A percentile compares a stretch with the other conserved stretches of the same genome.
Conservation (phyloP, 2,329 filamentous ascomycete genomes). For the Aspergillus sp. region DNA sequence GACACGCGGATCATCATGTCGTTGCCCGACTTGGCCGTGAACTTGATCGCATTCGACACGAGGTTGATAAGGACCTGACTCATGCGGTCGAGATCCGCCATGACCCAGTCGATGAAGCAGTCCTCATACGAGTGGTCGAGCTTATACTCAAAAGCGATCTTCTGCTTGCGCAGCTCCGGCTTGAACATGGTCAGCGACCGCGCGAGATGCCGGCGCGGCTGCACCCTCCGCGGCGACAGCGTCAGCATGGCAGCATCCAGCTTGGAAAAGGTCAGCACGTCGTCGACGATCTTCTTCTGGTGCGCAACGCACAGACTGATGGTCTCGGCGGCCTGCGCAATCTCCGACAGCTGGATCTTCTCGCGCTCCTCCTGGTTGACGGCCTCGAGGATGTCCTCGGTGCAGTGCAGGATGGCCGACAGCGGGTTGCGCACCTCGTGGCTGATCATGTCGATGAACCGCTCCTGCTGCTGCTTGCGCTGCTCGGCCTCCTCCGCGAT, state of each 20-base stretch:
- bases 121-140: conserved; percentile 62
- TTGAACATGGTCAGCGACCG: conserved; percentile 76
- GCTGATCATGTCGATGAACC: conserved; percentile 72
- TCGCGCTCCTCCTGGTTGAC: conserved; percentile 9
- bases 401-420: conserved; percentile 58
- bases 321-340: conserved; percentile 72
- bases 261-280: conserved; percentile 71
- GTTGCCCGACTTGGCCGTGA: conserved; percentile 58
- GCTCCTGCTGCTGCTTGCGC: conserved; percentile 75
- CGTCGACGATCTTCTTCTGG: conserved; percentile 76
- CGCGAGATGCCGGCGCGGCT: conserved; percentile 65
- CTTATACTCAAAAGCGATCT: conserved; percentile 65
- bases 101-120: conserved; percentile 63
- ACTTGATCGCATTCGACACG: conserved; percentile 79
- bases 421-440: conserved; percentile 59
- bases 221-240: conserved; percentile 68
- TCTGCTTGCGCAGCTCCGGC: conserved; percentile 67
- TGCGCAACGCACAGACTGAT: conserved; percentile 77
- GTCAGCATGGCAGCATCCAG: conserved; percentile 73
- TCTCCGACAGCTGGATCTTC: conserved; percentile 52
- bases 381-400: conserved; percentile 45
- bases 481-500: conserved; percentile 79
- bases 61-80: conserved; percentile 79
- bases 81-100: conserved; percentile 70
- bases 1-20: conserved; percentile 48